A percentile compares a stretch with the other conserved stretches of the same genome.
These are phyloP conservation scores for Annulohypoxylon truncatum DNA, from an alignment of 2,329 filamentous ascomycete genomes.

Conservation along the genomic window DNA sequence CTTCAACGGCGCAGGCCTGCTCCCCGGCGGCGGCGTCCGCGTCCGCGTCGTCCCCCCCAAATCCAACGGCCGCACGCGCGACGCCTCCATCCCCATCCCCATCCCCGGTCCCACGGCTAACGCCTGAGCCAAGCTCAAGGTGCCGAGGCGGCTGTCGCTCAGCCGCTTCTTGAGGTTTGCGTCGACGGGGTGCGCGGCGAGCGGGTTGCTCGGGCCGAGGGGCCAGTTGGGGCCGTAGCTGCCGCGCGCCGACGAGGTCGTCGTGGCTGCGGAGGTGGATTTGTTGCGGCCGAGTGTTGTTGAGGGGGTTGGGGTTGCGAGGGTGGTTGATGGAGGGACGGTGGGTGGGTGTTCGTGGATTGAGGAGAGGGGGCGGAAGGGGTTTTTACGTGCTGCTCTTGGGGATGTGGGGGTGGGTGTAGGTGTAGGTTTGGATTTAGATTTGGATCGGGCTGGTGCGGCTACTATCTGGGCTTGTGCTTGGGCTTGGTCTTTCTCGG, in stretches of 20 bases:
- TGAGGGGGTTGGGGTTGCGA: background rate
- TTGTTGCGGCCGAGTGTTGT: constrained; percentile 15
- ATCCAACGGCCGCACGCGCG: constrained; percentile 19
- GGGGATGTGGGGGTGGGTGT: background rate
- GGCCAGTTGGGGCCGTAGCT: constrained; percentile 46
- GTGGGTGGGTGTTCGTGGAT: constrained; percentile 39
- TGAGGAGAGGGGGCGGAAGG: constrained; percentile 39
- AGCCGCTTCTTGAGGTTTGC: constrained; percentile 39
- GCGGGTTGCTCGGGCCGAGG: constrained; percentile 42
- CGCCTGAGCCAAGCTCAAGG: background rate
- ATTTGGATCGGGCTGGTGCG: background rate
- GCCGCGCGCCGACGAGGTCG: constrained; percentile 28
- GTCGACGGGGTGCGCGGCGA: constrained; percentile 44
- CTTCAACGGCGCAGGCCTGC: constrained; percentile 22
- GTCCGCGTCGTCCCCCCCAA: constrained; percentile 1
- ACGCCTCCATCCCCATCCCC: background rate
- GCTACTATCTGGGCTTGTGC: background rate
- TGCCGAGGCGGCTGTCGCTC: constrained; percentile 16
- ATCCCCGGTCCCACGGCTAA: background rate
- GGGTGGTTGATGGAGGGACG: constrained; percentile 8
- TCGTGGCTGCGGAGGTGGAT: constrained; percentile 21
- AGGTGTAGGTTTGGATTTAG: background rate
- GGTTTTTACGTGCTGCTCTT: background rate
- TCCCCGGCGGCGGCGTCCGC: constrained; percentile 23
- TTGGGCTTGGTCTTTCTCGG: constrained; percentile 22